Percentiles rank a stretch among this genome's conserved stretches.
Evolutionary conservation across 1,284 basidiomycete genomes (phyloP).

Genomic region (Tylopilus sp.): DNA sequence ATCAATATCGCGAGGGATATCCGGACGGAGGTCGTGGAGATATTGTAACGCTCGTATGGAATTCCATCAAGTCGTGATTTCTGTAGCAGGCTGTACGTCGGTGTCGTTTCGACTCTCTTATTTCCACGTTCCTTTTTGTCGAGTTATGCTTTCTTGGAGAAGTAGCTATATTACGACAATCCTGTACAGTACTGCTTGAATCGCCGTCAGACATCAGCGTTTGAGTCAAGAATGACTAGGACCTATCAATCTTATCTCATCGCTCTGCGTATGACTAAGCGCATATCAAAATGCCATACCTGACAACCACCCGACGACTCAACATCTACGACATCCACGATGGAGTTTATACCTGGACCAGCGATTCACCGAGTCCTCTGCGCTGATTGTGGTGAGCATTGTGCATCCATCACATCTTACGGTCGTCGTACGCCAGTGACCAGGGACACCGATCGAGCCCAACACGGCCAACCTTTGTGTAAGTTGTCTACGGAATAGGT

Average conservation of each 20-base stretch:
- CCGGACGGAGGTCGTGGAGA: neutral
- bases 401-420: neutral
- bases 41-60: neutral
- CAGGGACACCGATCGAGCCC: constrained; percentile 90
- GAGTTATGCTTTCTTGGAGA: no score
- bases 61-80: no score
- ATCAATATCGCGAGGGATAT: neutral
- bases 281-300: neutral
- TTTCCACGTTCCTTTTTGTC: no score
- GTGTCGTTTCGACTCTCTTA: no score
- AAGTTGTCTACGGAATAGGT: constrained; percentile 86
- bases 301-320: no score
- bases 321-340: constrained; percentile 27
- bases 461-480: constrained; percentile 97
- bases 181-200: no score
- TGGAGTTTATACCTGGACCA: constrained; percentile 73
- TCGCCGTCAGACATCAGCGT: no score
- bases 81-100: no score
- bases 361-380: constrained; percentile 75
- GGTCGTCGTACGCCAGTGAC: constrained; percentile 8
- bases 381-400: constrained; percentile 70
- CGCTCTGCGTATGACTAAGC: constrained; percentile 22
- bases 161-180: no score
- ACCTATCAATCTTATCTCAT: no score
- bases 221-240: no score